A percentile compares a stretch with the other conserved stretches of the same genome.
These are phyloP conservation scores for Talinum fruticosum DNA, from an alignment of 148 eudicot species.

Conservation along the genomic window DNA sequence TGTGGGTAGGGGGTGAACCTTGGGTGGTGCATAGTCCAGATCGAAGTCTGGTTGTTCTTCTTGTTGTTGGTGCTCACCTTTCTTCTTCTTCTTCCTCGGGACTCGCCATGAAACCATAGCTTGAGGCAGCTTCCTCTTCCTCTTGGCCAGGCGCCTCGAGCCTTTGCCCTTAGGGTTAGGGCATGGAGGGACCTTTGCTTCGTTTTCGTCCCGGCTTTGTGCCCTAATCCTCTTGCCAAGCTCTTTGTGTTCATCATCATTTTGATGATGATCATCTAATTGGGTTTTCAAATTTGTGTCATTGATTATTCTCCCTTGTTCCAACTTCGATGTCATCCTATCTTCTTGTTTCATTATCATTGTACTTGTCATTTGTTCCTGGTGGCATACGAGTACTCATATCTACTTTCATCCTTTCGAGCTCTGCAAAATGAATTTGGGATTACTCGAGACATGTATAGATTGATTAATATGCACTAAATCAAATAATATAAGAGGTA, in stretches of 20 bases:
- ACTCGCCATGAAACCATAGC: constrained; percentile 31
- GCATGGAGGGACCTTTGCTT: background rate
- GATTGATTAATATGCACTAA: no score
- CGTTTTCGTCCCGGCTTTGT: background rate
- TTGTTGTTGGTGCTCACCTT: constrained; percentile 32
- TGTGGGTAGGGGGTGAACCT: constrained; percentile 56
- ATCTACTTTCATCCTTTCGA: background rate
- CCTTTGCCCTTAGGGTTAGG: background rate
- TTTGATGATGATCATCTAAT: background rate
- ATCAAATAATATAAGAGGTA: no score
- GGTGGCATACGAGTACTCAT: background rate
- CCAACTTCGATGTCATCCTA: background rate
- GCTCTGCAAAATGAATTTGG: background rate
- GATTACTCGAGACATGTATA: no score
- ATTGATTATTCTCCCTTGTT: background rate
- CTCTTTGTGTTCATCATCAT: background rate
- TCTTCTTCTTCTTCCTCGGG: constrained; percentile 28
- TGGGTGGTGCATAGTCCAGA: constrained; percentile 51
- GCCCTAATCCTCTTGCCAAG: background rate
- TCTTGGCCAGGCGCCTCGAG: background rate
- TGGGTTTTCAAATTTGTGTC: background rate
- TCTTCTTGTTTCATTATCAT: background rate
- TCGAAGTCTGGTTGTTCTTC: constrained; percentile 35
- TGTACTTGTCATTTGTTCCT: background rate
- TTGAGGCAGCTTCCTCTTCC: background rate